These are phyloP conservation scores for Neurospora africana DNA, from an alignment of 495 filamentous ascomycete species.

Conservation along the genomic window DNA sequence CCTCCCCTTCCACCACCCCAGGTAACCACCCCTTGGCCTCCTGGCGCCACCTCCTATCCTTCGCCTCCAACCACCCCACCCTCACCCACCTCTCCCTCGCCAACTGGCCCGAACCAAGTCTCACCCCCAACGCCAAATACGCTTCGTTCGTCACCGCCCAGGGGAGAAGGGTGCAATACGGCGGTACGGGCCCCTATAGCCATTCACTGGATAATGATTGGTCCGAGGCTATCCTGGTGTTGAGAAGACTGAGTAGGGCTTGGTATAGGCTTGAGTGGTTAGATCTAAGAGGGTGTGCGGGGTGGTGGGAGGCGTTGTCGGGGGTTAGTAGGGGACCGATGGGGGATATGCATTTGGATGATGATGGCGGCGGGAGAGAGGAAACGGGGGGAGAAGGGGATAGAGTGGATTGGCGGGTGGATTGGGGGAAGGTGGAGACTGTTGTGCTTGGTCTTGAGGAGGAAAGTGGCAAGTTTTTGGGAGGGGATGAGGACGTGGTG, in stretches of 20 bases:
- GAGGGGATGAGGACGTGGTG: conserved; percentile 10
- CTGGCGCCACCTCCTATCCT: conserved; percentile 56
- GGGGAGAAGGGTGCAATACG: conserved; percentile 38
- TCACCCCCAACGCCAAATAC: conserved; percentile 52
- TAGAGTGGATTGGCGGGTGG: conserved; percentile 31
- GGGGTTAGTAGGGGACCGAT: background rate
- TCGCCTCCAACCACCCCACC: conserved; percentile 50
- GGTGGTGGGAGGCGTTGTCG: conserved; percentile 56
- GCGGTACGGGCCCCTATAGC: conserved; percentile 56
- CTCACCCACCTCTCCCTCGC: conserved; percentile 71
- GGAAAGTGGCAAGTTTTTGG: conserved; percentile 18
- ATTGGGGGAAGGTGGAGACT: conserved; percentile 35
- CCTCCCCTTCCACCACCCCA: background rate
- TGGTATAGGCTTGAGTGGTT: conserved; percentile 69
- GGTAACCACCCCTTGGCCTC: conserved; percentile 28
- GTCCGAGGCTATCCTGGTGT: conserved; percentile 55
- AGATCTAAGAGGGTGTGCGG: conserved; percentile 66
- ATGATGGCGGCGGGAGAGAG: background rate
- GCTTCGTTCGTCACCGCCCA: conserved; percentile 34
- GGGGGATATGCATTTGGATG: background rate
- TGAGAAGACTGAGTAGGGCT: conserved; percentile 54
- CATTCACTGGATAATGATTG: conserved; percentile 54
- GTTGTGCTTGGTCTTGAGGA: conserved; percentile 9
- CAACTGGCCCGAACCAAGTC: conserved; percentile 66
- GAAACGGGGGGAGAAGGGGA: conserved; percentile 18